Evolutionary conservation across 169 alveolate genomes (phyloP).

Genomic region (Eimeria acervulina): DNA sequence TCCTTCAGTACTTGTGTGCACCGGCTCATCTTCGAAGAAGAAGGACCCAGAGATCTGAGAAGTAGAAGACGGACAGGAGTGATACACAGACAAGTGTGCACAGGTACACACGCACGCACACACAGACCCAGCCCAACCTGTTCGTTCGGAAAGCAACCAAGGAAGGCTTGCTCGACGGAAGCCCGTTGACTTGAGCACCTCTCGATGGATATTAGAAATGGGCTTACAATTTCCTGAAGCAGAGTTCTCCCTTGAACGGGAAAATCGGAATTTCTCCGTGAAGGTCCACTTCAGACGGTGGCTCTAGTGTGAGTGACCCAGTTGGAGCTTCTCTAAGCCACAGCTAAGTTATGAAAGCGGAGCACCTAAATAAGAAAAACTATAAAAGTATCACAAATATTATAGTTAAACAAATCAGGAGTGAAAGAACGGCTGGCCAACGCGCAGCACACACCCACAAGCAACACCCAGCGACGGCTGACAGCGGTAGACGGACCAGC

Average conservation of each 20-base stretch:
- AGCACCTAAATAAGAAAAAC: neutral
- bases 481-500: neutral
- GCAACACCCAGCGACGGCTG: conserved; percentile 29
- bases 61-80: neutral
- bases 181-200: neutral
- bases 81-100: neutral
- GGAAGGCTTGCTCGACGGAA: neutral
- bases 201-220: neutral
- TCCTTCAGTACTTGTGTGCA: neutral
- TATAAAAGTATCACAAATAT: neutral
- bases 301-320: neutral
- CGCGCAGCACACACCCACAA: neutral
- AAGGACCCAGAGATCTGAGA: neutral
- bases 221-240: neutral
- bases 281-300: neutral
- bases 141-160: neutral
- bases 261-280: neutral
- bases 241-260: no score
- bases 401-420: neutral
- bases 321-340: neutral
- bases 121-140: neutral
- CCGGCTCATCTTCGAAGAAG: neutral
- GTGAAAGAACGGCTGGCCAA: neutral
- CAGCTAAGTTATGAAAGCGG: neutral
- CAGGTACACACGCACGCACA: neutral